These are phyloP conservation scores for Aspergillus novofumigatus DNA, from an alignment of 2,329 filamentous ascomycete species.

Conservation along the genomic window DNA sequence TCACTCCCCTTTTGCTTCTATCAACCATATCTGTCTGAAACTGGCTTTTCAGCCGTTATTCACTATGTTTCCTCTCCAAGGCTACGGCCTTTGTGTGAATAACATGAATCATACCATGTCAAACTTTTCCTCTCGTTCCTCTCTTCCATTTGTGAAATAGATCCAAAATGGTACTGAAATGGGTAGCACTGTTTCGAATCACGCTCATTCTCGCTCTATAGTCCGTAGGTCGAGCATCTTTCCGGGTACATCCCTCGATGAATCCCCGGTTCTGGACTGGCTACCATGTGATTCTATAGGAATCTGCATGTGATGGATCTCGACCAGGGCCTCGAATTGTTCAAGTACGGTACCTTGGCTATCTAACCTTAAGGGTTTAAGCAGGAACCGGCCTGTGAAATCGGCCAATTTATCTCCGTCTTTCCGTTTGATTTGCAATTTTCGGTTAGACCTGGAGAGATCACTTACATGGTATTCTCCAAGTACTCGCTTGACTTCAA, in stretches of 20 bases:
- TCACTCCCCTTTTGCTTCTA: slow-evolving; percentile 16
- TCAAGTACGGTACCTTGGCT: background rate
- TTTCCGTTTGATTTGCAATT: background rate
- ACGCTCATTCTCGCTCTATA: background rate
- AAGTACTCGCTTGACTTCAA: too few relatives aligned
- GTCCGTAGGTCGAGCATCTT: background rate
- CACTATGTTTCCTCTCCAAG: slow-evolving; percentile 3
- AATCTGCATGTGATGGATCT: background rate
- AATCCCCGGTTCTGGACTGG: background rate
- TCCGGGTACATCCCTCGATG: background rate
- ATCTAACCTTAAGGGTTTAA: background rate
- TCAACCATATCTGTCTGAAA: slow-evolving; percentile 1
- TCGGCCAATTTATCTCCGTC: background rate
- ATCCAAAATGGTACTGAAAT: background rate
- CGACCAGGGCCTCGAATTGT: background rate
- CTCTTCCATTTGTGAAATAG: background rate
- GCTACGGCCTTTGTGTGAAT: background rate
- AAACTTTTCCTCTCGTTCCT: background rate
- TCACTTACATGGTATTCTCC: background rate
- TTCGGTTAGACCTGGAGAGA: background rate
- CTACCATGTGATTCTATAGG: background rate
- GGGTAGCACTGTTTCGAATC: background rate
- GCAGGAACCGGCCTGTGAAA: background rate
- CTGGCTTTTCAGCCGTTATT: slow-evolving; percentile 1
- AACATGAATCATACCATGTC: background rate